Conservation (phyloP, 257 asterid species). For the Echites panduratus region DNA sequence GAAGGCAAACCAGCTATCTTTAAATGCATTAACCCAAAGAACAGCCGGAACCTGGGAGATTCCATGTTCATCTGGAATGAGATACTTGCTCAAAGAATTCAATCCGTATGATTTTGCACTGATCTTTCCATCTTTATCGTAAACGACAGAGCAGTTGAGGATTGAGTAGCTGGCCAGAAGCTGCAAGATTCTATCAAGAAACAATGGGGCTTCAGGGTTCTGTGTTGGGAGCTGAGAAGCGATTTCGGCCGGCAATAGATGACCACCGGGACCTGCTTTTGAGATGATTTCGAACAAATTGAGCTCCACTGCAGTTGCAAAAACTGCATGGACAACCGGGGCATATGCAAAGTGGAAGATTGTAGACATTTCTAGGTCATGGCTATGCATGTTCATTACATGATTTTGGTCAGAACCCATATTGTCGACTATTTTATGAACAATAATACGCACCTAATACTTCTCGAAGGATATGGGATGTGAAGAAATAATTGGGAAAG, state of each 20-base stretch:
- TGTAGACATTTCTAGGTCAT: not conserved
- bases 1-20: not conserved
- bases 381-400: not conserved
- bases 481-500: too few species aligned
- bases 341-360: constrained; percentile 3
- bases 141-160: constrained; percentile 12
- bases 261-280: constrained; percentile 11
- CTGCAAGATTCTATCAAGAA: constrained; percentile 38
- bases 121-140: constrained; percentile 3
- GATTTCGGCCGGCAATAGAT: constrained; percentile 27
- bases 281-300: constrained; percentile 20
- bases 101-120: constrained; percentile 24
- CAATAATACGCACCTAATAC: too few species aligned
- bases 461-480: too few species aligned
- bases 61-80: constrained; percentile 27
- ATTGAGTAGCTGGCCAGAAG: constrained; percentile 31
- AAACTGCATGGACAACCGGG: not conserved
- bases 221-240: constrained; percentile 25
- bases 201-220: constrained; percentile 18
- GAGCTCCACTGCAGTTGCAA: constrained; percentile 17
- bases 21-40: not conserved
- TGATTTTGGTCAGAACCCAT: not conserved
- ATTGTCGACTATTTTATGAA: not conserved
- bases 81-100: constrained; percentile 27
- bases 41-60: constrained; percentile 28